Evolutionary conservation across 805 yeast species (phyloP), one percentile per base, ranked within the genome.

Genomic region (Nakazawaea wickerhamii): DNA sequence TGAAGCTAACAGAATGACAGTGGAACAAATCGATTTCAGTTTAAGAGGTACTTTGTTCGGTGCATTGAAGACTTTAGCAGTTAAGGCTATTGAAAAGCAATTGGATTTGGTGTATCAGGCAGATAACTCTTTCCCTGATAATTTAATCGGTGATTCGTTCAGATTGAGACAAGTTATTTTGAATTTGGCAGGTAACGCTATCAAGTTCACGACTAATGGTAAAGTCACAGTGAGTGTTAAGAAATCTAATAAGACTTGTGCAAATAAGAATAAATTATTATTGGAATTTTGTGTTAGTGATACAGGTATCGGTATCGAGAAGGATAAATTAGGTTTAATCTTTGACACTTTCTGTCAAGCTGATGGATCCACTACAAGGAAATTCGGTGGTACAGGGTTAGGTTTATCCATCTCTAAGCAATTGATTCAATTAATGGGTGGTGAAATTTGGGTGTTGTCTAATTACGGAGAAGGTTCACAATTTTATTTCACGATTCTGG

Each of bases 261-360:
- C 55, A 26, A 59, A 64, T 28, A 68, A 70, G n/a, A 75, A 72
- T 44, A 77, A 78, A 59, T 58, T 79, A 37, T 60, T 74, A 34
- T 68, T 87, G 38, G 91, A 87, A 60, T 84, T 88, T 55, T 85
- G 95, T 64, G 95, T 87, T 8, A 75, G 87, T 51, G 96, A 87
- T 60, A 87, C 95, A 1, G 95, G 95, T 58, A 87, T 88, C 50
- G 96, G 96, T 51, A 87, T 87, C 52, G 87, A 82, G 54, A 79
- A 77, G 55, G 95, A 88, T 55, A 87, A 87, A 57, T 68, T 87
- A 28, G 95, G 87, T 25, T 70, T 88, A 32, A 88, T 87, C 52
- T 87, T 87, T 55, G 95, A 87, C 55, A 87, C 91, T 3, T 87
- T 87, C 66, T 84, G 95, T 51, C 95, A 87, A 60, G 95, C 95